These are phyloP conservation scores for Apiospora phragmitis DNA, from an alignment of 2,329 filamentous ascomycete species.

Conservation along the genomic window DNA sequence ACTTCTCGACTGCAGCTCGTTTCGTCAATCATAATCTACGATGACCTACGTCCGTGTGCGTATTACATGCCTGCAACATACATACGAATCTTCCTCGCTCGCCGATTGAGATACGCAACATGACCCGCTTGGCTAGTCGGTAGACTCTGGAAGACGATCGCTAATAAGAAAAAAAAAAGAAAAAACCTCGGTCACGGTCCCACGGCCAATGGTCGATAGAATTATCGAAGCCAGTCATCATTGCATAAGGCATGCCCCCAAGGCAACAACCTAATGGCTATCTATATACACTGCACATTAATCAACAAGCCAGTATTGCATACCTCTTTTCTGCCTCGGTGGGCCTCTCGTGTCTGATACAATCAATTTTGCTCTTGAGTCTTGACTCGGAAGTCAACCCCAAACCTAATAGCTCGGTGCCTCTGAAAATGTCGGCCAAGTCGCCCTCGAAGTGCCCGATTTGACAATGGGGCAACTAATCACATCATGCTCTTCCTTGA, in stretches of 20 bases:
- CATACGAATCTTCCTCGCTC: background rate
- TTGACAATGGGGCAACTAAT: background rate
- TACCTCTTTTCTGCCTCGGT: background rate
- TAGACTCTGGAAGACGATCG: background rate
- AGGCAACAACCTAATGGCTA: background rate
- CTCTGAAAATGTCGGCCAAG: background rate
- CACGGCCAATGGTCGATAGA: background rate
- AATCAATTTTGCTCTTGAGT: background rate
- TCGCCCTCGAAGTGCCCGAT: background rate
- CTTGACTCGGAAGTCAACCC: background rate
- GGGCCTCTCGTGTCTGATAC: background rate
- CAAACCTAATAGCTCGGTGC: background rate
- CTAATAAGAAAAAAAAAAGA: background rate
- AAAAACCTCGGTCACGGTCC: background rate
- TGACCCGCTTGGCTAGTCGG: constrained; percentile 2
- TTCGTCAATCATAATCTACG: background rate
- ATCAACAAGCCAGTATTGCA: background rate
- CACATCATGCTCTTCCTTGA: background rate
- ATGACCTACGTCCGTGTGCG: background rate
- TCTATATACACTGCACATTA: background rate
- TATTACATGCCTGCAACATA: background rate
- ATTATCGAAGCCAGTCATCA: background rate
- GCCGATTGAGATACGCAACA: background rate
- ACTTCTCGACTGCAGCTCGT: background rate
- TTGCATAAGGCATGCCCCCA: background rate